These are phyloP conservation scores for Colletotrichum navitas DNA, from an alignment of 2,329 filamentous ascomycete genomes.

Conservation along the genomic window DNA sequence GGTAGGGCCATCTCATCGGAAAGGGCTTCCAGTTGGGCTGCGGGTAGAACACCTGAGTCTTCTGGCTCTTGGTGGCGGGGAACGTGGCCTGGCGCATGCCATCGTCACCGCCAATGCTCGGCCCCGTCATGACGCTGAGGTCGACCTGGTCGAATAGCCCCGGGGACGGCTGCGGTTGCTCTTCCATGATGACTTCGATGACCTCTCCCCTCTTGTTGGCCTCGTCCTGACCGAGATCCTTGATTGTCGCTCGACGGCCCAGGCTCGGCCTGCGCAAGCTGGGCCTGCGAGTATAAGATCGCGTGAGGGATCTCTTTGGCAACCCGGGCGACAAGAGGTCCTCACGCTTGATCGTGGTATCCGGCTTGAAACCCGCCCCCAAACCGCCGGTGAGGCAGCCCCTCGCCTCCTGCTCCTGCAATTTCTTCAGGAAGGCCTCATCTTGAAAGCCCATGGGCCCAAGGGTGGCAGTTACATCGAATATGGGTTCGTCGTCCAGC, in stretches of 20 bases:
- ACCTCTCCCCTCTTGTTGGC: conserved; percentile 71
- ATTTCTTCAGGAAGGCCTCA: conserved; percentile 57
- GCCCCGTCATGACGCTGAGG: conserved; percentile 64
- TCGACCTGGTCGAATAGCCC: conserved; percentile 57
- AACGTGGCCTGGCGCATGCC: conserved; percentile 55
- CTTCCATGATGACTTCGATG: conserved; percentile 68
- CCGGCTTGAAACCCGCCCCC: conserved; percentile 65
- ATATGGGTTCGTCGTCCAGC: conserved; percentile 48
- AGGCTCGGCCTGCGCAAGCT: conserved; percentile 45
- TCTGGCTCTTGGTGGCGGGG: conserved; percentile 51
- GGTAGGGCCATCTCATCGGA: conserved; percentile 73
- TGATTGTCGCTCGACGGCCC: conserved; percentile 57
- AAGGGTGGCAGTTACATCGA: conserved; percentile 61
- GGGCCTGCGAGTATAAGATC: conserved; percentile 57
- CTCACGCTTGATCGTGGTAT: conserved; percentile 60
- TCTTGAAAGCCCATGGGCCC: conserved; percentile 60
- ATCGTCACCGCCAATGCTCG: conserved; percentile 46
- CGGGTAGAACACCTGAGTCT: conserved; percentile 68
- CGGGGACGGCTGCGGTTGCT: conserved; percentile 34
- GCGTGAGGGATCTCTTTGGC: conserved; percentile 53
- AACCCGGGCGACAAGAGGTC: conserved; percentile 60
- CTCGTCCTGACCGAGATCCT: conserved; percentile 66
- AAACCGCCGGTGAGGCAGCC: conserved; percentile 70
- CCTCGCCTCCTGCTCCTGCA: conserved; percentile 66
- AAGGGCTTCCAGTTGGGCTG: conserved; percentile 76